Conservation (phyloP, 768 basidiomycete genomes). For the Psilocybe cyanescens region DNA sequence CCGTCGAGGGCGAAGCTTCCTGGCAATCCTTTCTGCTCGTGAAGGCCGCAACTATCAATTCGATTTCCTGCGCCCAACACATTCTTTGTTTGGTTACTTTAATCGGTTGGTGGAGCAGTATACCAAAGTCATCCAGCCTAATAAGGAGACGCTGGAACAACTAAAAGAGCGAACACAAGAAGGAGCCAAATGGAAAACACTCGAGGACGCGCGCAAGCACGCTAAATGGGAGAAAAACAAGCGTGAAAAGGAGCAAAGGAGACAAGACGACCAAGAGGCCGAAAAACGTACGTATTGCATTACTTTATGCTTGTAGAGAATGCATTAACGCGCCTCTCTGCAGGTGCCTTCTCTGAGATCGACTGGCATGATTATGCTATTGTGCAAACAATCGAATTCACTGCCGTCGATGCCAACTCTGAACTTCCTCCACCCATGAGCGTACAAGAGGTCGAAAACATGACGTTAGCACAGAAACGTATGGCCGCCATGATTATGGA, state of each 20-base stretch:
- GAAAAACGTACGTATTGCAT: constrained; percentile 69
- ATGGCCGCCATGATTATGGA: constrained; percentile 99
- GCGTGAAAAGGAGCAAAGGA: constrained; percentile 82
- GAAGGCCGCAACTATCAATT: constrained; percentile 98
- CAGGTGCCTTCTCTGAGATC: constrained; percentile 94
- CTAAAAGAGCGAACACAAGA: constrained; percentile 68
- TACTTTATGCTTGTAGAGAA: constrained; percentile 6
- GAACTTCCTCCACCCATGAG: constrained; percentile 98
- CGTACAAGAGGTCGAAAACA: constrained; percentile 91
- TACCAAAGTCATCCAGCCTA: constrained; percentile 85
- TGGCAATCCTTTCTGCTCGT: constrained; percentile 79
- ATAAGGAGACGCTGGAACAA: constrained; percentile 70
- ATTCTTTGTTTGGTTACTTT: constrained; percentile 96
- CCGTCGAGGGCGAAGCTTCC: constrained; percentile 84
- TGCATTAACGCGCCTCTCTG: constrained; percentile 10
- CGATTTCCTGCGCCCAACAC: constrained; percentile 94
- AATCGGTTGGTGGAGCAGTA: constrained; percentile 98
- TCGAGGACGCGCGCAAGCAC: constrained; percentile 76
- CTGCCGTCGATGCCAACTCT: constrained; percentile 84
- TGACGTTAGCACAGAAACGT: constrained; percentile 96
- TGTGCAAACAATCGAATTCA: constrained; percentile 98
- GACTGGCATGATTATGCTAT: constrained; percentile 99
- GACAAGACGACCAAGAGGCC: constrained; percentile 90
- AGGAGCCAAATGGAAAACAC: constrained; percentile 73
- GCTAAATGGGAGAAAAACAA: constrained; percentile 90